Evolutionary conservation across 805 yeast genomes (phyloP), one percentile per base, ranked within the genome.

Genomic region (Tetrapisispora taiwanensis): DNA sequence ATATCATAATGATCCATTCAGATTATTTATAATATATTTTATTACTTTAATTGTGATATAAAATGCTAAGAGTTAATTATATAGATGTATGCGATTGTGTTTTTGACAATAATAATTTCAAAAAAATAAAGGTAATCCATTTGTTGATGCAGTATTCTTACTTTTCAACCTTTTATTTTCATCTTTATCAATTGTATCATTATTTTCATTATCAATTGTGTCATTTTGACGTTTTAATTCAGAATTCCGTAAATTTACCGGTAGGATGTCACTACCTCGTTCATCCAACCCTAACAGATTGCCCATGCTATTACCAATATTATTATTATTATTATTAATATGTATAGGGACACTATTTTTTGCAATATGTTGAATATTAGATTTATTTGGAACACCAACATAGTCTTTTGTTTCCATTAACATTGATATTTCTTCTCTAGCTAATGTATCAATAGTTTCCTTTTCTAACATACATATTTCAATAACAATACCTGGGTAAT

Each of bases 401-500:
- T 46, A 26, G 17, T 52, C 52, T 31, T 46, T 49, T 10, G 44
- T 42, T 38, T 56, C 52, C 65, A 60, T 59, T 8, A 60, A 39
- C 7, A 48, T 34, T 31, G 54, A 52, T 7, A 59, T 49, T 32
- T 60, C 65, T 12, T 49, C 39, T 28, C 45, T 48, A 14, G 60
- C 54, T 8, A 39, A 35, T 12, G 52, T 52, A 19, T 59, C 60
- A 10, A 52, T 46, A 3, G 48, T 34, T 39, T 65, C 70, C 38
- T 55, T 58, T 40, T 67, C 69, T 17, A 68, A 43, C 42, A 68
- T 50, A 35, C 63, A 59, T 24, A 67, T 58, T 42, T 69, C 70
- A 18, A 68, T 61, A 2, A 68, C 65, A n/a, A 70, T 67, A 6
- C 72, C 73, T 0, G 69, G 63, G 46, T 67, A 67, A 40, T 63